Evolutionary conservation across 1,139 yeast genomes (phyloP), one percentile per base, ranked within the genome.

Genomic region (Geotrichum carabidarum): DNA sequence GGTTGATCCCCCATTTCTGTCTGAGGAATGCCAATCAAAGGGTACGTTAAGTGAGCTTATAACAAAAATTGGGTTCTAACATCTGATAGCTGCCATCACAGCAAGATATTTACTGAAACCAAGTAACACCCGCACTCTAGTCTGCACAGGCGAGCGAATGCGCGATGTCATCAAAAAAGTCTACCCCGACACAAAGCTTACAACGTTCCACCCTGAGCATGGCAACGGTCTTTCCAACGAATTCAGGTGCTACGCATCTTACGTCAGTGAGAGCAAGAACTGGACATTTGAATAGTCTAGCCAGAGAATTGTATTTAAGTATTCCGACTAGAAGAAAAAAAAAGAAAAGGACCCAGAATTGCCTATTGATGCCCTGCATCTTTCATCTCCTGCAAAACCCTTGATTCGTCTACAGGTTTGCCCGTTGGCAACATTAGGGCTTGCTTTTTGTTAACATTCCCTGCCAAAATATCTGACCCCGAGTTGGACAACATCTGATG

Each of bases 111-210:
- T 89, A 50, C 68, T 86, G 53, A 75, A 74, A 12, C 56, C 63
- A 27, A 38, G 59, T 8, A 56, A 44, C 8, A 40, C 75, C 64
- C 62, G 68, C 85, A 37, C 50, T 42, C 76, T 87, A 18, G 80
- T 87, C 3, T 86, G 94, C 59, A 89, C 97, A 0, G 96, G 96
- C 32, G 96, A 90, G 71, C 78, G 96, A 68, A 89, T 90, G 93
- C 75, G 76, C 32, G 78, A 78, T 3, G 70, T 85, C 15, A 80
- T 89, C 42, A 66, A 73, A 43, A 74, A 76, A 53, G 79, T 79
- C 22, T 89, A 89, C 63, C 87, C 90, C 6, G 86, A 78, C 53
- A 76, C 86, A 1, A 64, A 71, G 31, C 75, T 81, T 53, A 89
- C 96, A 0, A 72, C 77, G 42, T 90, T 86, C 68, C 68, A 70